Base-by-base conservation (phyloP, 345 rosid genomes). In the Gossypium anomalum region DNA sequence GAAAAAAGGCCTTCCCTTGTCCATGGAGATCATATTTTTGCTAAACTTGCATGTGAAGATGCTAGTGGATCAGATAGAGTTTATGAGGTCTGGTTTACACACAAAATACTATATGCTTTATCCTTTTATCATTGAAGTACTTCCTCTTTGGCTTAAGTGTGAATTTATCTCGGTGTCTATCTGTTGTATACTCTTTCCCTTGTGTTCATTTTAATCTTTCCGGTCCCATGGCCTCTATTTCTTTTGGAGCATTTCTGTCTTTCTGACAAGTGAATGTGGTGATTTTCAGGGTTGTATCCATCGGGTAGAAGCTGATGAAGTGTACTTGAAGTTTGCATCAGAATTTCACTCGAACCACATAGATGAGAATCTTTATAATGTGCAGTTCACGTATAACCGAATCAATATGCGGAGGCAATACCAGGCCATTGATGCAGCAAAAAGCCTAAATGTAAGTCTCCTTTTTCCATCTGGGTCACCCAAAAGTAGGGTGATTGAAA, bases 1-100 rank as follows among this genome's bases (percentile, higher is more conserved):
- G 98, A 94, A 91, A 87, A 83, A 72, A 85, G 98, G 79, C 97
- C 98, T 76, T 92, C 97, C 15, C 89, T 94, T 83, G 93, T 92
- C 56, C 87, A 82, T 79, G 96, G 98, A 75, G 98, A 94, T 71
- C 63, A 0, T 73, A 83, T 94, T 77, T 85, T 87, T 75, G 96
- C 66, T 53, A 86, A 79, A 81, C 78, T 62, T 77, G 84, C 86
- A 58, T 77, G 66, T 68, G 83, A 66, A 63, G 80, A 72, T 83
- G 82, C 52, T 19, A 72, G 74, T 66, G 80, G 67, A 43, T 9
- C 68, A 65, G 25, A 68, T 16, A 55, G 10, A 27, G 55, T 86
- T 60, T 86, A 80, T 83, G 82, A 93, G 95, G 93, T 90, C 70
- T 75, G 25, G 22, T 72, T 76, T 27, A 13, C 63, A 63, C 66